phyloP scores from a whole-genome alignment of 2,329 filamentous ascomycete genomes.

The Pseudocercospora fuligena region DNA sequence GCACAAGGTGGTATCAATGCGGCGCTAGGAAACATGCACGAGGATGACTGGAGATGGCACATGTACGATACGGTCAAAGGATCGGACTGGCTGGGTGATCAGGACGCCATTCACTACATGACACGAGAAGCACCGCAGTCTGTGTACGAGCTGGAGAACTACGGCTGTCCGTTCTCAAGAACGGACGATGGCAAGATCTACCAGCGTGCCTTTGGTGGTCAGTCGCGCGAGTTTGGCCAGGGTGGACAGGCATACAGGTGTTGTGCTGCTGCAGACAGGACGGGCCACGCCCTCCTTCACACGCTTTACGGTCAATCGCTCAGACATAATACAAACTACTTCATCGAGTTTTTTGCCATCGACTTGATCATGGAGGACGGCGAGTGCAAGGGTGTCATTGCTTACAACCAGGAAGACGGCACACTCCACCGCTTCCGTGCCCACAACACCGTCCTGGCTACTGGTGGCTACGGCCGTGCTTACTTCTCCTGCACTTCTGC shows the following conservation, averaged over 20 bases:
- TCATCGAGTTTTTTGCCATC: constrained; percentile 98
- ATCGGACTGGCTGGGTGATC: constrained; percentile 95
- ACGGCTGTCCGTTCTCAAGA: constrained; percentile 94
- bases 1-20: constrained; percentile 81
- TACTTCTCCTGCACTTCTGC: constrained; percentile 99
- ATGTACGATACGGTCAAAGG: constrained; percentile 99
- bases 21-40: constrained; percentile 92
- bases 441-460: constrained; percentile 95
- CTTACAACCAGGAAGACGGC: constrained; percentile 98
- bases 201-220: constrained; percentile 97
- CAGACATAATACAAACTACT: constrained; percentile 98
- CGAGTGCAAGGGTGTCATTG: constrained; percentile 93
- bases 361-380: constrained; percentile 98
- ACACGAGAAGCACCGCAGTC: constrained; percentile 89
- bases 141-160: constrained; percentile 95
- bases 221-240: constrained; percentile 93
- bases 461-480: constrained; percentile 94
- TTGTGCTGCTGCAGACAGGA: constrained; percentile 94
- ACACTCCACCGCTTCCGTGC: constrained; percentile 96
- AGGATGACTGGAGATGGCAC: constrained; percentile 98
- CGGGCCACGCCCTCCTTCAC: constrained; percentile 95
- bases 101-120: constrained; percentile 99
- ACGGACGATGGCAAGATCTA: constrained; percentile 98
- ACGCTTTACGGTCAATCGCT: constrained; percentile 98
- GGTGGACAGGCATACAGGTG: constrained; percentile 97